A percentile compares a stretch with the other conserved stretches of the same genome.
phyloP scores from a whole-genome alignment of 768 basidiomycete genomes.

The Boletales sp. region DNA sequence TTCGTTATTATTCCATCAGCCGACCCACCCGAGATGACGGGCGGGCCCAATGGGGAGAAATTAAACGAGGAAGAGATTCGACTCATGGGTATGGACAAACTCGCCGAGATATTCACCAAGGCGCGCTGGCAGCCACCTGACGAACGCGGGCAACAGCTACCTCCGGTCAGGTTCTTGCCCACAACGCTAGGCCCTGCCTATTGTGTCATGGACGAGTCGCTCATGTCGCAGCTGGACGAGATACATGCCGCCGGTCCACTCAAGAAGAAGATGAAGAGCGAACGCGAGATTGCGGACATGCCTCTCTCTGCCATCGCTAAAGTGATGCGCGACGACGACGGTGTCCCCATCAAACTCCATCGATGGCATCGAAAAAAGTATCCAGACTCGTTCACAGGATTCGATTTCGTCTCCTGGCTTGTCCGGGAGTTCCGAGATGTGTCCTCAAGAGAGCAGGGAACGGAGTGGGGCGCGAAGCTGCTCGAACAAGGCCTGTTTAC shows the following conservation, averaged over 20 bases:
- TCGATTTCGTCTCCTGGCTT: constrained; percentile 88
- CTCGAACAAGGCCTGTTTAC: constrained; percentile 83
- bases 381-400: constrained; percentile 83
- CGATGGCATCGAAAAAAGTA: constrained; percentile 78
- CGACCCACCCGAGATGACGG: constrained; percentile 55
- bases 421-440: constrained; percentile 90
- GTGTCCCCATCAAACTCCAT: constrained; percentile 78
- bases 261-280: constrained; percentile 77
- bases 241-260: constrained; percentile 73
- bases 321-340: constrained; percentile 83
- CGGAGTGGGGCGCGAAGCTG: constrained; percentile 74
- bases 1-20: constrained; percentile 89
- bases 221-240: constrained; percentile 79
- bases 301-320: constrained; percentile 63
- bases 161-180: constrained; percentile 72
- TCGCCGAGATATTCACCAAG: constrained; percentile 84
- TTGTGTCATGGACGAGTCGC: constrained; percentile 72
- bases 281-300: constrained; percentile 68
- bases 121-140: constrained; percentile 69
- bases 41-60: constrained; percentile 65
- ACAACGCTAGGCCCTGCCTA: constrained; percentile 82
- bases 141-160: constrained; percentile 37
- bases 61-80: constrained; percentile 86
- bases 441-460: constrained; percentile 72
- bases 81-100: constrained; percentile 85